phyloP scores from a whole-genome alignment of 805 yeast genomes.

The Metschnikowia matae region DNA sequence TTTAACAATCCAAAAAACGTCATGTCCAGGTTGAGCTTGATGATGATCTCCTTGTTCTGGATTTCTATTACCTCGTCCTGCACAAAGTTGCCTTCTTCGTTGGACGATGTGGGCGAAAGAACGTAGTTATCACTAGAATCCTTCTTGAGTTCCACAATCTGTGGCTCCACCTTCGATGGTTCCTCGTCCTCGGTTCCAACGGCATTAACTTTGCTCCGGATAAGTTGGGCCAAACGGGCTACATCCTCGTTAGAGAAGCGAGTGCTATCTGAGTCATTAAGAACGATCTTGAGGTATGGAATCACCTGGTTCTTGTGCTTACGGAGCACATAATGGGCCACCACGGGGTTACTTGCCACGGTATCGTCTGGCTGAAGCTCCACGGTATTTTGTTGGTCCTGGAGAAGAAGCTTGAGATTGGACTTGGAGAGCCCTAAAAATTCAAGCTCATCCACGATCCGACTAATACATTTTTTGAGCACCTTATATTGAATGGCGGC shows the following conservation, averaged over 20 bases:
- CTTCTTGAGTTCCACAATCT: slow-evolving; percentile 28
- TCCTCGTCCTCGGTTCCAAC: slow-evolving; percentile 22
- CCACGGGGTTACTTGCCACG: slow-evolving; percentile 34
- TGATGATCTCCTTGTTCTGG: slow-evolving; percentile 31
- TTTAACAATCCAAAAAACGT: slow-evolving; percentile 57
- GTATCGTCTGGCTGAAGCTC: slow-evolving; percentile 34
- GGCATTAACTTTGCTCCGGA: slow-evolving; percentile 25
- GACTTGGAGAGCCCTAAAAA: slow-evolving; percentile 54
- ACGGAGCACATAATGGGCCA: slow-evolving; percentile 40
- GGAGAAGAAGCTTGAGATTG: slow-evolving; percentile 34
- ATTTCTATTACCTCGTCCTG: slow-evolving; percentile 12
- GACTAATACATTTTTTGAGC: slow-evolving; percentile 61
- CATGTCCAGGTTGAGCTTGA: slow-evolving; percentile 51
- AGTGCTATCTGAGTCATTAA: slow-evolving; percentile 27
- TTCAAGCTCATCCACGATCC: slow-evolving; percentile 60
- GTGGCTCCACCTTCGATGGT: slow-evolving; percentile 3
- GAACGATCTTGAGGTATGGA: slow-evolving; percentile 37
- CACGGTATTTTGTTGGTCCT: slow-evolving; percentile 25
- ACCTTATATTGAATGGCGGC: slow-evolving; percentile 71
- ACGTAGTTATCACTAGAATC: slow-evolving; percentile 25
- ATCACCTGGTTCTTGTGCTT: slow-evolving; percentile 27
- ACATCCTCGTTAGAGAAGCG: slow-evolving; percentile 29
- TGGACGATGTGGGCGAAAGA: slow-evolving; percentile 25
- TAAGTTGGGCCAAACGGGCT: slow-evolving; percentile 25
- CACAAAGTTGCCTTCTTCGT: background rate